Evolutionary conservation across 257 asterid species (phyloP).

Genomic region (Penstemon eatonii): DNA sequence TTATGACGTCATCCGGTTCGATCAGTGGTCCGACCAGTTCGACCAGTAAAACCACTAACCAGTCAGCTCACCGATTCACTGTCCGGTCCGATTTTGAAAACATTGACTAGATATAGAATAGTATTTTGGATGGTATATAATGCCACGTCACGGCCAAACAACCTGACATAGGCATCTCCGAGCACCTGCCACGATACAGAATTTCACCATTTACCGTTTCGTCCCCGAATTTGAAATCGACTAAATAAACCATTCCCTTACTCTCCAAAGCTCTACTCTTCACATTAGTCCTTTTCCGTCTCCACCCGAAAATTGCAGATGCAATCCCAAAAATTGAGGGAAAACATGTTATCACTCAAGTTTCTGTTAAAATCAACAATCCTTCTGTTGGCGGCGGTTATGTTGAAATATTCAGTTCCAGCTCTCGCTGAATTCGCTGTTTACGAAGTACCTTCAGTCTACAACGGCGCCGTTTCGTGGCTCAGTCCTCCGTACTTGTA

Average conservation of each 20-base stretch:
- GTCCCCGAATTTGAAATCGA: background rate
- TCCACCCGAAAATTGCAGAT: background rate
- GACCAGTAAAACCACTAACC: too few relatives aligned
- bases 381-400: constrained; percentile 59
- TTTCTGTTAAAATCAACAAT: constrained; percentile 49
- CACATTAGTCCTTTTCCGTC: background rate
- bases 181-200: background rate
- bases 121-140: too few relatives aligned
- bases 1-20: too few relatives aligned
- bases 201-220: background rate
- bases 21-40: too few relatives aligned
- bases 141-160: too few relatives aligned
- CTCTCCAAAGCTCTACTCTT: background rate
- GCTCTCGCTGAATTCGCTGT: constrained; percentile 50
- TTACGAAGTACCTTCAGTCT: constrained; percentile 54
- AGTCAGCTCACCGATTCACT: too few relatives aligned
- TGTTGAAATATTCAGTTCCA: constrained; percentile 51
- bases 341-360: constrained; percentile 37
- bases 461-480: constrained; percentile 69
- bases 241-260: background rate
- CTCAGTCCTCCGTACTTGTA: constrained; percentile 78
- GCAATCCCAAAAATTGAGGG: constrained; percentile 29
- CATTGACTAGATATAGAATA: too few relatives aligned
- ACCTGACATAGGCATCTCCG: too few relatives aligned
- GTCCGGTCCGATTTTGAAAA: too few relatives aligned